Base-by-base conservation (phyloP, 2,329 filamentous ascomycete genomes). In the Trichoderma lentiforme region DNA sequence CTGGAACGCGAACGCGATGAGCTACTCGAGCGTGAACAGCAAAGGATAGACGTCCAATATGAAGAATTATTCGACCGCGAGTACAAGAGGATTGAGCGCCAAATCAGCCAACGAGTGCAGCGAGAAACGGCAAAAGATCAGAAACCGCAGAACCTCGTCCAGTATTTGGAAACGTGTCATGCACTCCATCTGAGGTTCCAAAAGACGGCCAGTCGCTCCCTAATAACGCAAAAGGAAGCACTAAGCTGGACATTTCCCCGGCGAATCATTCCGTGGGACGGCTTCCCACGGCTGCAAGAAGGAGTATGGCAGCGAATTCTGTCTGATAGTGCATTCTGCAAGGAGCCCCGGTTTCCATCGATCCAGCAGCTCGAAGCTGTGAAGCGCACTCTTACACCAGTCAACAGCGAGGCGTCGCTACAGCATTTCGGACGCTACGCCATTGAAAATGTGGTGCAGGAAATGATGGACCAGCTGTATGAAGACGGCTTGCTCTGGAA, bases 391-490 rank as follows among this genome's bases (percentile, higher is more conserved):
- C 72, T 82, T 51, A 47, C 39, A 0, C 80, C 78, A 1, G 80
- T 84, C 58, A 80, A 77, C 47, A 81, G 80, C 53, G 79, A 84
- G 75, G 71, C 72, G 56, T 76, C 77, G 28, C 80, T 84, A 32
- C 78, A 77, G 53, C 51, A 80, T 30, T 81, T 78, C 65, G 76
- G 82, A 73, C 78, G 75, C n/a, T 73, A 81, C 12, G 76, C 76
- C 4, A 77, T 84, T 8, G 79, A 84, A 72, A 81, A 80, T 72
- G 75, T 77, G 2, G 79, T 84, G 8, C 66, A 78, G 71, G 79
- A 76, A 70, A 71, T 84, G 21, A 43, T 84, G 24, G 72, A 79
- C 8, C 70, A 62, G 43, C 73, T 76, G 3, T 78, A 76, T 28
- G 71, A 78, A 1, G 70, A 84, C 56, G 18, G 74, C 14, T 26